A percentile compares a stretch with the other conserved stretches of the same genome.
phyloP scores from a whole-genome alignment of 805 yeast genomes.

The Yamadazyma ubonensis region DNA sequence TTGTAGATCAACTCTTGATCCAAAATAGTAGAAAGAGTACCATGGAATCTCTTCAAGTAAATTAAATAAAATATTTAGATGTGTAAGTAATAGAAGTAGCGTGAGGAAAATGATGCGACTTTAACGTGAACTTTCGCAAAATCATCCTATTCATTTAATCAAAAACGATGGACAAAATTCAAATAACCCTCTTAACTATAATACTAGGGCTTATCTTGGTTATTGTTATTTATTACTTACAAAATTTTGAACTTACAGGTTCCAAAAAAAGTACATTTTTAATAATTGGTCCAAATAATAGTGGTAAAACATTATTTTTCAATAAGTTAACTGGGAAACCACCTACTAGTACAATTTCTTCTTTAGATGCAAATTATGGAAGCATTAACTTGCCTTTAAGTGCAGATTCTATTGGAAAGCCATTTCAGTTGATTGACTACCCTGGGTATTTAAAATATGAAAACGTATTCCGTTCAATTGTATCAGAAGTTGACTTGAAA shows the following conservation, averaged over 20 bases:
- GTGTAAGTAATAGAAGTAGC: background rate
- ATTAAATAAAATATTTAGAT: too few relatives aligned
- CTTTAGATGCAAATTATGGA: constrained; percentile 36
- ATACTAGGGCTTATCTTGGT: constrained; percentile 28
- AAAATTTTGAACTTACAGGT: constrained; percentile 18
- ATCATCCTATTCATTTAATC: too few relatives aligned
- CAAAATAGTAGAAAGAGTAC: constrained; percentile 75
- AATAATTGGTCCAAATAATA: constrained; percentile 60
- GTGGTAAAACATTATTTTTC: constrained; percentile 68
- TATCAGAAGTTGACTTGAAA: constrained; percentile 46
- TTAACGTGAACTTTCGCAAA: too few relatives aligned
- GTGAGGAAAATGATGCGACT: background rate
- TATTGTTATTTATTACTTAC: constrained; percentile 24
- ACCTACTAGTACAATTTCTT: constrained; percentile 32
- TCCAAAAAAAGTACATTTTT: constrained; percentile 52
- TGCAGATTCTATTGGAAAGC: constrained; percentile 34
- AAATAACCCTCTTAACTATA: constrained; percentile 22
- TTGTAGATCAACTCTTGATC: constrained; percentile 80
- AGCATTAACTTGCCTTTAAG: constrained; percentile 34
- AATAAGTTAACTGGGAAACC: constrained; percentile 22
- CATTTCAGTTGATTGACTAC: constrained; percentile 61
- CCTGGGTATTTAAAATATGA: constrained; percentile 87
- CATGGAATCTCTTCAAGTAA: constrained; percentile 8
- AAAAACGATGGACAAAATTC: constrained; percentile 28
- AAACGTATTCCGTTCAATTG: constrained; percentile 51